phyloP scores from a whole-genome alignment of 2,329 filamentous ascomycete species.

The Trichoderma sp. region DNA sequence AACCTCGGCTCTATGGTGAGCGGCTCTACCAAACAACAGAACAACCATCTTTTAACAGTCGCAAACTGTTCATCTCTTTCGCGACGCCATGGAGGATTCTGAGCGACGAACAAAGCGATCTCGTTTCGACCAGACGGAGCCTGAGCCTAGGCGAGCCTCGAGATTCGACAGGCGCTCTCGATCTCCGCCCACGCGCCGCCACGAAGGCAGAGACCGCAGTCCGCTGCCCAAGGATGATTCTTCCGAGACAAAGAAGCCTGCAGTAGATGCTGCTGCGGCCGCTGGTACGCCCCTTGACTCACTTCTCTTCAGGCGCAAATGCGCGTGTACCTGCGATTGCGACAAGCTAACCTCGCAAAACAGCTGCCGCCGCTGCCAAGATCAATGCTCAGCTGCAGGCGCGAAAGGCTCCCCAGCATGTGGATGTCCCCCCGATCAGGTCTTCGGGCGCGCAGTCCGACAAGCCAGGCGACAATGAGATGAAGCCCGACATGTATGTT shows the following conservation, averaged over 20 bases:
- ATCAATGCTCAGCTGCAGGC: conserved; percentile 83
- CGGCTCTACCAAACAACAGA: not conserved
- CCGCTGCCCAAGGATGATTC: conserved; percentile 59
- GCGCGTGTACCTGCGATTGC: not conserved
- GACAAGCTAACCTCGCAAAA: conserved; percentile 28
- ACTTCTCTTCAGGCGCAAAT: conserved; percentile 6
- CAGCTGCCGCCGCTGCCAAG: conserved; percentile 83
- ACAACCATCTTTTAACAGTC: not conserved
- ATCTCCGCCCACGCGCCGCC: conserved; percentile 69
- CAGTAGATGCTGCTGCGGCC: conserved; percentile 71
- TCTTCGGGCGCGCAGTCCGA: conserved; percentile 50
- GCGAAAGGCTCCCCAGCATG: conserved; percentile 87
- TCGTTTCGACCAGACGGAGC: conserved; percentile 90
- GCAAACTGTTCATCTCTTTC: not conserved
- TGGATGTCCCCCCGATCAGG: conserved; percentile 80
- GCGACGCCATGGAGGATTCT: conserved; percentile 65
- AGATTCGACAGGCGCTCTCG: conserved; percentile 92
- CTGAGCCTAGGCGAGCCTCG: conserved; percentile 73
- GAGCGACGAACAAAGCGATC: conserved; percentile 80
- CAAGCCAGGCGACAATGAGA: conserved; percentile 50
- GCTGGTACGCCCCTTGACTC: conserved; percentile 59
- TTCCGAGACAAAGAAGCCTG: conserved; percentile 50
- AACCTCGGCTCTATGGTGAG: not conserved
- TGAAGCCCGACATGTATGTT: conserved; percentile 89
- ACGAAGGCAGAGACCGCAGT: conserved; percentile 79